Base-by-base conservation (phyloP, 495 filamentous ascomycete genomes). In the Physcia stellaris region DNA sequence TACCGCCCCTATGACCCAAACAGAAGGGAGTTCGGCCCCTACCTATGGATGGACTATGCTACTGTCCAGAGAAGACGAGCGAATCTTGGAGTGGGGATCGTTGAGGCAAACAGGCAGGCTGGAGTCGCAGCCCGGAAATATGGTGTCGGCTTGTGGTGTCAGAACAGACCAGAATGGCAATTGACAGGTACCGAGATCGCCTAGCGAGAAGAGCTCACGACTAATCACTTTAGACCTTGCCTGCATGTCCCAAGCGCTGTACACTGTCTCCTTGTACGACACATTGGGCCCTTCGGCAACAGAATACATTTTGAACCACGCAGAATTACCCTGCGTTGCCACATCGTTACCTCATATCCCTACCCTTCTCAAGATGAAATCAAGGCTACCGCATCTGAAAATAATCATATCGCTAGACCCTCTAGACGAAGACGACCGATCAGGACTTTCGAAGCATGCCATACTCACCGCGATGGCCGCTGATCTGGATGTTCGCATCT, bases 101-200 rank as follows among this genome's bases (percentile, higher is more conserved):
- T 85, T 32, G 76, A 87, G 58, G 57, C 96, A 50, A 83, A 93
- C 57, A 66, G 80, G 47, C 70, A 73, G 43, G 64, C 72, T 41
- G 80, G 79, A 5, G 64, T 82, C 34, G 64, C 65, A 6, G 70
- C 68, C 23, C 59, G 62, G 33, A 81, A 88, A 60, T 83, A 90
- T 53, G 84, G 79, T 35, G 71, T 96, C 42, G 90, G 90, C 23
- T 61, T 98, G 13, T 98, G 90, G 90, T 85, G 83, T 40, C 84
- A 88, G 63, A 98, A 98, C 58, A 75, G 90, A 37, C 82, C 88
- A 4, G 90, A 98, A 59, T 98, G 90, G 90, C 90, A 98, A 67
- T 80, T 98, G 39, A 77, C 83, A 32, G 83, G 82, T 84, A 60
- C 44, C 69, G 42, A 13, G 21, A 35, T 22, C 24, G 34, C 18